These are phyloP conservation scores for Chenopodium berlandieri DNA, from an alignment of 148 eudicot species.

Conservation along the genomic window DNA sequence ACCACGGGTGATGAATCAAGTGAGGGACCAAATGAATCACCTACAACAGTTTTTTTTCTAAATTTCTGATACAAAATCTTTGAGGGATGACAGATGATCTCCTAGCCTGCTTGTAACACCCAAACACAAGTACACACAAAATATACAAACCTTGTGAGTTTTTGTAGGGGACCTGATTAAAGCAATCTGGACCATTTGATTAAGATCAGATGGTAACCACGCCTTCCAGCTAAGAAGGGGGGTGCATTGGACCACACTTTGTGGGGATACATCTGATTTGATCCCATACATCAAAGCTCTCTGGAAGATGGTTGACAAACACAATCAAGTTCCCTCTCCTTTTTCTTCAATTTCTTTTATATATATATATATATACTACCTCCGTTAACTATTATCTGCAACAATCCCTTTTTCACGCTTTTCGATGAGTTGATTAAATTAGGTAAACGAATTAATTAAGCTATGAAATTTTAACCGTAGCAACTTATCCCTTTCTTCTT, in stretches of 20 bases:
- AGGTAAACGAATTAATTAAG: no score
- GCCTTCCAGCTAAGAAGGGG: conserved; percentile 36
- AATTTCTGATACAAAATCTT: conserved; percentile 9
- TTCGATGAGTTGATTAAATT: no score
- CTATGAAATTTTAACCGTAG: no score
- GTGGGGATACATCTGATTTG: conserved; percentile 27
- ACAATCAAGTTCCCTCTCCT: neutral
- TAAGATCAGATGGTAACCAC: conserved; percentile 26
- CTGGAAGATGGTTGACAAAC: conserved; percentile 26
- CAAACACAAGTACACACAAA: conserved; percentile 10
- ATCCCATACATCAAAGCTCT: conserved; percentile 24
- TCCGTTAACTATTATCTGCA: no score
- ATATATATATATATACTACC: neutral
- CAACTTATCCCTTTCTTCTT: no score
- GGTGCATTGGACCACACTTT: conserved; percentile 31
- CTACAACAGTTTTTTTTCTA: neutral
- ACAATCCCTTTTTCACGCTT: no score
- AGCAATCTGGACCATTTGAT: conserved; percentile 21
- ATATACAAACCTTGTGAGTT: neutral
- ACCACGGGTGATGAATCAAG: no score
- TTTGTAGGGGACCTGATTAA: conserved; percentile 4
- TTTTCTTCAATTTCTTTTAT: no score
- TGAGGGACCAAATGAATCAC: conserved; percentile 18
- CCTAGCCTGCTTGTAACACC: neutral
- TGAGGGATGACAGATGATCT: conserved; percentile 14